Conservation (phyloP, 768 basidiomycete genomes). For the Boletus bicolor region DNA sequence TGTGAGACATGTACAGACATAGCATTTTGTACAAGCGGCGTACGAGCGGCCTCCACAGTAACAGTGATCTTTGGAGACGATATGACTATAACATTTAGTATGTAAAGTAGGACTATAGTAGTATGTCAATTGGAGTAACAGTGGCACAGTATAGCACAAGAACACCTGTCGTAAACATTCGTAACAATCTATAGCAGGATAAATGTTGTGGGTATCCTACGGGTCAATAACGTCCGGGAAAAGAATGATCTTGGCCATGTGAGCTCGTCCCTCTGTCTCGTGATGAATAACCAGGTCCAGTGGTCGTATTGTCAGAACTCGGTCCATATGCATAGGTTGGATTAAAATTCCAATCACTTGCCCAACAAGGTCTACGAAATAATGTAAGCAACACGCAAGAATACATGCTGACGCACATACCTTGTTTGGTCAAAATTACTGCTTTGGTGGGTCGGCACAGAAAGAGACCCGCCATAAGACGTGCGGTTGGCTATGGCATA, state of each 20-base stretch:
- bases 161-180: neutral
- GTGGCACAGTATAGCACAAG: neutral
- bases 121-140: neutral
- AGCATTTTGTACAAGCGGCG: neutral
- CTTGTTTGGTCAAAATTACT: conserved; percentile 7
- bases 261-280: conserved; percentile 4
- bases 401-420: conserved; percentile 5
- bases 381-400: neutral
- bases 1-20: neutral
- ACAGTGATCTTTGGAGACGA: neutral
- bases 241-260: conserved; percentile 9
- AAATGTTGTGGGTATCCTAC: neutral
- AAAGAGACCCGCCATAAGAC: conserved; percentile 1
- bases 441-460: conserved; percentile 4
- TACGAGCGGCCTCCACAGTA: neutral
- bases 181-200: conserved; percentile 1
- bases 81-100: conserved; percentile 9
- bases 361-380: conserved; percentile 10
- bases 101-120: conserved; percentile 18
- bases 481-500: neutral
- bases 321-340: conserved; percentile 7
- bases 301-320: neutral
- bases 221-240: conserved; percentile 14
- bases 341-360: conserved; percentile 21
- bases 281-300: conserved; percentile 1